phyloP scores from a whole-genome alignment of 2,329 filamentous ascomycete species.

The Penicillium sp. region DNA sequence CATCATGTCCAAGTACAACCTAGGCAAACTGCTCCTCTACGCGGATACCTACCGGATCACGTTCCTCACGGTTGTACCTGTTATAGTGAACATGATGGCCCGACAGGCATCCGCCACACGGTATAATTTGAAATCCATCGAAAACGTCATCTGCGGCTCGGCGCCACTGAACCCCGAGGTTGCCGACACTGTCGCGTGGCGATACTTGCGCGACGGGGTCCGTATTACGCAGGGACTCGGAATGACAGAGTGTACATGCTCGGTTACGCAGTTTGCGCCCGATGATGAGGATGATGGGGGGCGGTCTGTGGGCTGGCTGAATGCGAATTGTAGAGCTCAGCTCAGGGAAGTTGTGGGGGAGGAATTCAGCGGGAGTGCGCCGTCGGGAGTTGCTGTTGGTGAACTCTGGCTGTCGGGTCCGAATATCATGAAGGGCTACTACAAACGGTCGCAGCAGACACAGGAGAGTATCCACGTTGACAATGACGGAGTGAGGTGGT shows the following conservation, averaged over 20 bases:
- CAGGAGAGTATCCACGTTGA: constrained; percentile 12
- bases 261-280: constrained; percentile 6
- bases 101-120: neutral
- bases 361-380: constrained; percentile 6
- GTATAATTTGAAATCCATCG: constrained; percentile 9
- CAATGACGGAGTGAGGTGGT: constrained; percentile 8
- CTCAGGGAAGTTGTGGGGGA: constrained; percentile 2
- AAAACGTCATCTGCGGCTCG: constrained; percentile 10
- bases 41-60: constrained; percentile 12
- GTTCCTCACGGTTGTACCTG: constrained; percentile 7
- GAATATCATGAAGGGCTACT: constrained; percentile 19
- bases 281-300: constrained; percentile 16
- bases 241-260: constrained; percentile 16
- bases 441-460: constrained; percentile 2
- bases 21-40: constrained; percentile 10
- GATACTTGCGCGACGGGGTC: too few relatives aligned
- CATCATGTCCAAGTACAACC: constrained; percentile 13
- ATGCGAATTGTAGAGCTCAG: constrained; percentile 10
- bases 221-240: constrained; percentile 11
- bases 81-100: constrained; percentile 6
- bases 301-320: constrained; percentile 12
- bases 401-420: constrained; percentile 18
- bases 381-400: neutral
- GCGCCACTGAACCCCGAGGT: constrained; percentile 14
- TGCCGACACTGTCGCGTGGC: neutral